Base-by-base conservation (phyloP, 306 rosid species). In the Lathyrus aphaca region DNA sequence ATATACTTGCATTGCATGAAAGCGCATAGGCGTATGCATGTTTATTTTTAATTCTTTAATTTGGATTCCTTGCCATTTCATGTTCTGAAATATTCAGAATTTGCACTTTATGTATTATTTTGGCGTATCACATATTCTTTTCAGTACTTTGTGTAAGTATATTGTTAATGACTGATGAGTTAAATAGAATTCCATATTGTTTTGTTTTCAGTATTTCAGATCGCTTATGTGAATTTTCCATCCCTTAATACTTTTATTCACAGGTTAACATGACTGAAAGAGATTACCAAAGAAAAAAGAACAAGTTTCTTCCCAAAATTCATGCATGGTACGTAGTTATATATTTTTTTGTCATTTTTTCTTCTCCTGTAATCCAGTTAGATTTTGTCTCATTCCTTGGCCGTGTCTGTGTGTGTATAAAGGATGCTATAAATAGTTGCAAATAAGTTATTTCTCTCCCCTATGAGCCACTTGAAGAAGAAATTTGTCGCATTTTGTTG, bases 191-290 rank as follows among this genome's bases (percentile, higher is more conserved):
- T 29, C 11, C 56, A 29, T 51, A 32, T 60, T 44, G 71, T 58
- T 74, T 48, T 16, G 32, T 53, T 51, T 65, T 14, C 46, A 37
- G 40, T 46, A 39, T 17, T 35, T 54, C 29, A 42, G 61, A 44
- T 66, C 37, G 14, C 56, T 19, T 38, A 10, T 62, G 16, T 71
- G 67, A 61, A 44, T 59, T 46, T 66, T 51, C 73, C 55, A 15
- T 38, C 32, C 39, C 16, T 55, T 55, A 32, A 53, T 81, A 40
- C 56, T 45, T 75, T 68, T 74, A 67, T 82, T 32, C 61, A 13
- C 92, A 95, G 99, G 95, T 95, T 68, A 95, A 95, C 78, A 91
- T 95, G 99, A 95, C 87, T 21, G 99, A 95, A 90, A 95, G 69
- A 79, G 99, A 95, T 82, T 95, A 91, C 77, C 96, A 88, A 80